Conservation (phyloP, 108 stramenopile genomes). For the Cylindrotheca closterium region DNA sequence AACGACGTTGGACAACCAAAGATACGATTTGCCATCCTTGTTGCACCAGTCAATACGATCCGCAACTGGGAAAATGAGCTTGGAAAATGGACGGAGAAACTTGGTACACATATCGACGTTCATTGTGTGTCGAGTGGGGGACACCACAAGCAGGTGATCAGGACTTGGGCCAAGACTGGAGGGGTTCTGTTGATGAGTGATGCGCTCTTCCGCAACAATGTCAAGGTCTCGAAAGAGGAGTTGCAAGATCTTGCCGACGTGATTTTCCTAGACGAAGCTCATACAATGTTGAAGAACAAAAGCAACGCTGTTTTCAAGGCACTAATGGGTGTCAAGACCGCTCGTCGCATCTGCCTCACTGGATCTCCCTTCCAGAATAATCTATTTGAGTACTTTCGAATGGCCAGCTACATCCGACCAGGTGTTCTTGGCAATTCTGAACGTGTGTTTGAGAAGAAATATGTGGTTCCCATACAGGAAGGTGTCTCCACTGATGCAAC, state of each 20-base stretch:
- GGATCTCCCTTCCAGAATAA: conserved; percentile 61
- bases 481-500: conserved; percentile 42
- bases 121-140: conserved; percentile 20
- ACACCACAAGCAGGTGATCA: conserved; percentile 11
- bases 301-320: conserved; percentile 46
- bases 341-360: conserved; percentile 59
- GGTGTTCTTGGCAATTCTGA: conserved; percentile 41
- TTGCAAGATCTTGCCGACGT: conserved; percentile 37
- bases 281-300: conserved; percentile 59
- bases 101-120: conserved; percentile 29
- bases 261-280: conserved; percentile 70
- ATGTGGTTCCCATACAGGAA: conserved; percentile 49
- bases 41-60: conserved; percentile 68
- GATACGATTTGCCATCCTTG: conserved; percentile 49
- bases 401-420: conserved; percentile 60
- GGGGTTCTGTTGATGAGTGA: conserved; percentile 55
- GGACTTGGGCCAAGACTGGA: conserved; percentile 49
- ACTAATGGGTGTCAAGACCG: conserved; percentile 38
- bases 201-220: conserved; percentile 31
- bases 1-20: conserved; percentile 16
- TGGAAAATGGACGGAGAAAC: conserved; percentile 58
- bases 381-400: conserved; percentile 62
- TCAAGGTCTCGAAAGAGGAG: conserved; percentile 11
- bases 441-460: conserved; percentile 41
- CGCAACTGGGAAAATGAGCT: conserved; percentile 76